Conservation (phyloP, 306 rosid genomes). For the Vigna reflexopilosa region DNA sequence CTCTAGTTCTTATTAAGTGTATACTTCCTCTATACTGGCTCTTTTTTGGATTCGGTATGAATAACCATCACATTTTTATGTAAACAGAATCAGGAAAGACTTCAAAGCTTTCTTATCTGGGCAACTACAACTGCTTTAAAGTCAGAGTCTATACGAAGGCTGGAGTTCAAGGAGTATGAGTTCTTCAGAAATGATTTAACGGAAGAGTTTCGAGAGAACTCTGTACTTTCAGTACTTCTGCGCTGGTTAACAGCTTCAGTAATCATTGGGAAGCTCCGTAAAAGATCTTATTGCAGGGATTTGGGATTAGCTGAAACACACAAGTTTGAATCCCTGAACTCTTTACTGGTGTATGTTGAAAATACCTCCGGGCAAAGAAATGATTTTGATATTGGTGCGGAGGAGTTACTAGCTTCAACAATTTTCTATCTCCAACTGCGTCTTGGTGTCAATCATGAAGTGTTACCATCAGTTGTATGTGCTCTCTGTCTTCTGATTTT, state of each 20-base stretch:
- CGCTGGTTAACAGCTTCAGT: conserved; percentile 84
- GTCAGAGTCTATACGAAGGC: conserved; percentile 54
- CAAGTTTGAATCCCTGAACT: conserved; percentile 55
- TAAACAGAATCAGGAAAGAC: conserved; percentile 64
- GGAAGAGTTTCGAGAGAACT: conserved; percentile 53
- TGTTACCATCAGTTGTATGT: conserved; percentile 73
- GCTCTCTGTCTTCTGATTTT: conserved; percentile 77
- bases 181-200: conserved; percentile 38
- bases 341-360: conserved; percentile 56
- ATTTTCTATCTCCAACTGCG: conserved; percentile 75
- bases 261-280: conserved; percentile 68
- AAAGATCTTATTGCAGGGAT: conserved; percentile 46
- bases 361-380: conserved; percentile 46
- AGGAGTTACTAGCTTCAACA: conserved; percentile 67
- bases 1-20: background rate
- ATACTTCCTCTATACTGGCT: background rate
- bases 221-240: conserved; percentile 60
- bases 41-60: background rate
- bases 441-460: conserved; percentile 51
- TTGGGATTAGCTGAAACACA: conserved; percentile 42
- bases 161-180: conserved; percentile 48
- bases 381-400: conserved; percentile 51
- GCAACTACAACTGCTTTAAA: conserved; percentile 66
- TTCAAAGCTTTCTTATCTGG: conserved; percentile 76
- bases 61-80: conserved; percentile 27